Conservation (phyloP, 2,329 filamentous ascomycete genomes). For the Neodidymelliopsis sp. region DNA sequence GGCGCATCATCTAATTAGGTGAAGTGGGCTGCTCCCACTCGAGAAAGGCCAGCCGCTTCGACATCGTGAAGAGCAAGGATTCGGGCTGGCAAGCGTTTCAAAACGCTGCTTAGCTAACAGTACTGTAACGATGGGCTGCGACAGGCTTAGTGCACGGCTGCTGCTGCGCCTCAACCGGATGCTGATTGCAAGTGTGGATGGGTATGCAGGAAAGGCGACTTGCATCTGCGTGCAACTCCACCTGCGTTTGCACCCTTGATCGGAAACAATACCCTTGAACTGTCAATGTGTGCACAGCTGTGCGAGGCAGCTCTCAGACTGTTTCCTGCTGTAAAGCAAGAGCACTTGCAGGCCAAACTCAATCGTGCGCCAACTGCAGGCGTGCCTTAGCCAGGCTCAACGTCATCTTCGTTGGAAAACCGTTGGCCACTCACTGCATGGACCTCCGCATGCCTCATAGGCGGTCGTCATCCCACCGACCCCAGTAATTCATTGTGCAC, state of each 20-base stretch:
- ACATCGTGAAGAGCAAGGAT: too few species aligned
- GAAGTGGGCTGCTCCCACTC: constrained; percentile 15
- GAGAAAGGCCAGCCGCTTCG: too few species aligned
- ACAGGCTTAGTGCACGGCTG: not conserved
- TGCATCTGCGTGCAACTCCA: constrained; percentile 10
- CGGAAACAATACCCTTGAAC: too few species aligned
- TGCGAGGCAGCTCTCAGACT: not conserved
- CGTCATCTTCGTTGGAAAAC: constrained; percentile 17
- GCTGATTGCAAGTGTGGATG: not conserved
- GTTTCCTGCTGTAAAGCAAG: not conserved
- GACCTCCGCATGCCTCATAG: constrained; percentile 4
- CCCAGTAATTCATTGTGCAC: not conserved
- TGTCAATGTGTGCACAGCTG: not conserved
- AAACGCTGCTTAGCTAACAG: too few species aligned
- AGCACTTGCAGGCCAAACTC: not conserved
- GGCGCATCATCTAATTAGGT: constrained; percentile 15
- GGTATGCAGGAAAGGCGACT: constrained; percentile 3
- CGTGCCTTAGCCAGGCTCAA: constrained; percentile 11
- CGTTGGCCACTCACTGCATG: constrained; percentile 11
- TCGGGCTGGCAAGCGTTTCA: too few species aligned
- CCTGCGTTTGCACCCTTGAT: constrained; percentile 4
- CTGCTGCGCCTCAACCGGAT: constrained; percentile 2
- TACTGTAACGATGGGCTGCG: too few species aligned
- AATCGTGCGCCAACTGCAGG: not conserved
- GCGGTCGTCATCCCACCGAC: not conserved